A percentile compares a stretch with the other conserved stretches of the same genome.
These are phyloP conservation scores for Magnaporthiopsis incrustans DNA, from an alignment of 2,329 filamentous ascomycete genomes.

Conservation along the genomic window DNA sequence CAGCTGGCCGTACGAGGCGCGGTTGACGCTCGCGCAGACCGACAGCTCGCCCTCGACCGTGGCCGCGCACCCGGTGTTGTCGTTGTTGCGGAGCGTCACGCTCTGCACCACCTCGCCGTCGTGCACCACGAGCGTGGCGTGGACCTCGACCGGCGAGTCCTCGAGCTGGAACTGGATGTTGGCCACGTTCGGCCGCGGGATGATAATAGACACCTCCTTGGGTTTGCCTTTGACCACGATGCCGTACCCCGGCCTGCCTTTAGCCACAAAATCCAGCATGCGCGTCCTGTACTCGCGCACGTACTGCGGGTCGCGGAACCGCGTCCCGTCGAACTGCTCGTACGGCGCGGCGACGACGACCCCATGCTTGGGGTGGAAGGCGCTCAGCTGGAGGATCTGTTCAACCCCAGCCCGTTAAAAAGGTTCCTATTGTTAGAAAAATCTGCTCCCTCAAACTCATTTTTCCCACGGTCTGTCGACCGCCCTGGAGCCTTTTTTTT, in stretches of 20 bases:
- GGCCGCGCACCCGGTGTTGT: too few species aligned
- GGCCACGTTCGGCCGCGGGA: conserved; percentile 5
- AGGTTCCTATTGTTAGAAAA: background rate
- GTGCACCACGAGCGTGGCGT: conserved; percentile 6
- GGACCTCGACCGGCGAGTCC: conserved; percentile 3
- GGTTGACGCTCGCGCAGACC: conserved; percentile 12
- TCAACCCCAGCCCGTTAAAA: too few species aligned
- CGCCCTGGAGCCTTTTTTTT: background rate
- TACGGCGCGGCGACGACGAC: conserved; percentile 15
- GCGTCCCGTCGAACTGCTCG: conserved; percentile 13
- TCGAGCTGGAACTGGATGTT: conserved; percentile 3
- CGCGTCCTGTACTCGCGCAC: conserved; percentile 14
- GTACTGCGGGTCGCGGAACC: conserved; percentile 10
- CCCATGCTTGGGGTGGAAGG: conserved; percentile 11
- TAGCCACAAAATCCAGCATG: conserved; percentile 10
- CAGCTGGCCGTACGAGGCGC: conserved; percentile 16
- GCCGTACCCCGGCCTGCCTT: conserved; percentile 7
- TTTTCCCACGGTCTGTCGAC: background rate
- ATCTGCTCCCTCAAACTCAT: background rate
- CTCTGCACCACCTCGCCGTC: conserved; percentile 11
- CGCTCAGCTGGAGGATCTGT: conserved; percentile 11
- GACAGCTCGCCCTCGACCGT: conserved; percentile 7
- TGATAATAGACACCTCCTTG: conserved; percentile 8
- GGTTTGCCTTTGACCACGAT: background rate
- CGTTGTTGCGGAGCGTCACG: conserved; percentile 10